Percentiles rank a stretch among this genome's conserved stretches.
Conservation (phyloP, 257 asterid genomes). For the Osmanthus fragrans region DNA sequence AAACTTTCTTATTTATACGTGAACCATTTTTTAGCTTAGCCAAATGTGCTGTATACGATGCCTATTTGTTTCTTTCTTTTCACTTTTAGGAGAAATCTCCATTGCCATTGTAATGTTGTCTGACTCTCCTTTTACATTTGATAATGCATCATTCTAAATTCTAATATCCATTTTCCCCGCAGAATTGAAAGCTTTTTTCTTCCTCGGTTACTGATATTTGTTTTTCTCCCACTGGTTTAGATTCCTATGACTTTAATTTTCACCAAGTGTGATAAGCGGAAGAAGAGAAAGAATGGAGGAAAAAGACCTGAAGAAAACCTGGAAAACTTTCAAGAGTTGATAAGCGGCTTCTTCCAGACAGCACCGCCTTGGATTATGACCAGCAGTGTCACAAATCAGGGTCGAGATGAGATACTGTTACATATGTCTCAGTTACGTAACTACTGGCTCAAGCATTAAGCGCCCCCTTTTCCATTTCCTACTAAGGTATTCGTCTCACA, state of each 20-base stretch:
- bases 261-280: constrained; percentile 95
- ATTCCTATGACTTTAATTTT: constrained; percentile 92
- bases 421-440: constrained; percentile 96
- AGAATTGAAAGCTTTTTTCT: background rate
- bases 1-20: no score
- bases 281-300: constrained; percentile 91
- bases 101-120: background rate
- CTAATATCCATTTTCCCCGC: background rate
- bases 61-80: background rate
- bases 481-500: constrained; percentile 6
- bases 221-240: constrained; percentile 39
- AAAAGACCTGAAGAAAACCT: constrained; percentile 86
- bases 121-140: background rate
- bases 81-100: background rate
- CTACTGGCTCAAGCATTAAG: constrained; percentile 91
- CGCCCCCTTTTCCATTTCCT: background rate
- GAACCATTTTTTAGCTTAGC: background rate
- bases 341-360: constrained; percentile 65
- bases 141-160: background rate
- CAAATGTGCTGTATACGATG: background rate
- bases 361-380: constrained; percentile 99
- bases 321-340: constrained; percentile 62
- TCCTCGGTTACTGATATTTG: background rate
- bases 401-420: constrained; percentile 86
- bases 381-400: constrained; percentile 93